Percentiles rank a stretch among this genome's conserved stretches.
These are phyloP conservation scores for Paramecium primaurelia DNA, from an alignment of 73 alveolate genomes.

Conservation along the genomic window DNA sequence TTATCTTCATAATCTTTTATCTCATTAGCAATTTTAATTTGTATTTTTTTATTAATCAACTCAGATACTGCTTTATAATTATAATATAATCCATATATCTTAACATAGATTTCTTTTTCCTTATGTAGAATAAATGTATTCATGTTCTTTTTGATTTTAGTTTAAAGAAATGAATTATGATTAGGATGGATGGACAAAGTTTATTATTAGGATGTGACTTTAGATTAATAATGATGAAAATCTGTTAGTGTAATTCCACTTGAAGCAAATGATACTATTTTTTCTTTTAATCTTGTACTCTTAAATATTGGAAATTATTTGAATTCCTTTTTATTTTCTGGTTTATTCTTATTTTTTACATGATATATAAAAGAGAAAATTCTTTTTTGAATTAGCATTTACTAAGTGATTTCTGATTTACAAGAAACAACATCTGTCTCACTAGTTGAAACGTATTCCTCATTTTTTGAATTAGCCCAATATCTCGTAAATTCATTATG, in stretches of 20 bases:
- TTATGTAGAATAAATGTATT: background rate
- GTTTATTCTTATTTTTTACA: background rate
- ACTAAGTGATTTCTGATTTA: background rate
- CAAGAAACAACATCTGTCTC: background rate
- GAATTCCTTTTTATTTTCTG: background rate
- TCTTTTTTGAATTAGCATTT: background rate
- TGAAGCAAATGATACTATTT: background rate
- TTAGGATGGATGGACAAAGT: background rate
- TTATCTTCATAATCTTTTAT: background rate
- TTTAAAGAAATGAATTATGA: background rate
- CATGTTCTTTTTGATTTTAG: background rate
- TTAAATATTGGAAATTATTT: background rate
- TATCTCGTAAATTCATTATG: constrained; percentile 18
- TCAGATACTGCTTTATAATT: background rate
- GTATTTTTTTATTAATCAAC: background rate
- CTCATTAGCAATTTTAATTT: background rate
- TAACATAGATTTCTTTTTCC: background rate
- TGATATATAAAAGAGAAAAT: background rate
- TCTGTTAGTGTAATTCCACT: background rate
- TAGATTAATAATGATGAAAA: background rate
- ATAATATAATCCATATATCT: background rate
- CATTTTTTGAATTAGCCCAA: background rate
- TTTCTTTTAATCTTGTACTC: background rate
- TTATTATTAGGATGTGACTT: background rate
- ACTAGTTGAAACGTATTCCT: background rate